These are phyloP conservation scores for Alternaria arbusti DNA, from an alignment of 2,329 filamentous ascomycete genomes.

Conservation along the genomic window DNA sequence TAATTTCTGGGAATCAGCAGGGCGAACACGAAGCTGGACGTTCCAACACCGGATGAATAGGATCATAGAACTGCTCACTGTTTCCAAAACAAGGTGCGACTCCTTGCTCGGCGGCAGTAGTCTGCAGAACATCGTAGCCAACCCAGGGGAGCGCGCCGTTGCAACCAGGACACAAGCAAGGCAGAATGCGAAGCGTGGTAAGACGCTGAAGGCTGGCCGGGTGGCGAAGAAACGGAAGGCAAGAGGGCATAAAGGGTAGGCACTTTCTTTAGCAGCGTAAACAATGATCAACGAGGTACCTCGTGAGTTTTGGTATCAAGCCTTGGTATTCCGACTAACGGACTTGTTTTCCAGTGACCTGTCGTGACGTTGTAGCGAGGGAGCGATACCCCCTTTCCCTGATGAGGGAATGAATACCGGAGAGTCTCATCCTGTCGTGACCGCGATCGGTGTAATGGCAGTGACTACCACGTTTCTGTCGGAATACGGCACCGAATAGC, in stretches of 20 bases:
- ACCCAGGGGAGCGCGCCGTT: background rate
- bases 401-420: background rate
- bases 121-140: constrained; percentile 2
- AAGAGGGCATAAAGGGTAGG: background rate
- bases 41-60: background rate
- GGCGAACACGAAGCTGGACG: background rate
- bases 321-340: background rate
- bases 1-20: background rate
- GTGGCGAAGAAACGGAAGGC: background rate
- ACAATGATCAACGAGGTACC: background rate
- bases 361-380: background rate
- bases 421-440: background rate
- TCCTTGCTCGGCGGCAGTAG: background rate
- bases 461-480: background rate
- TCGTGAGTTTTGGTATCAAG: background rate
- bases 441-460: background rate
- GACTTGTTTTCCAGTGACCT: background rate
- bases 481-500: background rate
- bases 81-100: constrained; percentile 7
- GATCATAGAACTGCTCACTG: constrained; percentile 1
- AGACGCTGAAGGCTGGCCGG: background rate
- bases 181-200: background rate
- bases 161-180: background rate
- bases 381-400: background rate
- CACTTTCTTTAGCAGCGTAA: background rate